A percentile compares a stretch with the other conserved stretches of the same genome.
Conservation (phyloP, 805 yeast species). For the Pichia cabralensis region DNA sequence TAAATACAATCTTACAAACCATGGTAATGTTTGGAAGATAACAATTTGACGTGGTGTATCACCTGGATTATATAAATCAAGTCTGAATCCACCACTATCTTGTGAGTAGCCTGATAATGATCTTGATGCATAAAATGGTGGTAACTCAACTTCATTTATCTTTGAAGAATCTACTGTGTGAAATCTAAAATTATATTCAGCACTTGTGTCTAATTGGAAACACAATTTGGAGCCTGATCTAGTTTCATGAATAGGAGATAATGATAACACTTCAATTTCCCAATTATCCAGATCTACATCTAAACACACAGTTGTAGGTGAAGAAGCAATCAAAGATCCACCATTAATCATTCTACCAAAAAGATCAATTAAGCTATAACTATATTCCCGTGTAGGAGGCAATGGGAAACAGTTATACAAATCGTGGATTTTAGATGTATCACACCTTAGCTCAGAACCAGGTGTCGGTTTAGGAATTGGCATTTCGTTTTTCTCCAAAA, state of each 20-base stretch:
- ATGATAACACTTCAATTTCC: slow-evolving; percentile 23
- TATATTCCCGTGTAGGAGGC: slow-evolving; percentile 35
- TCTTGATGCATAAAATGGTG: slow-evolving; percentile 69
- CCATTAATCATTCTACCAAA: slow-evolving; percentile 66
- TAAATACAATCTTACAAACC: slow-evolving; percentile 81
- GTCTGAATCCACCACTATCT: slow-evolving; percentile 82
- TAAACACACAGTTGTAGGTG: slow-evolving; percentile 34
- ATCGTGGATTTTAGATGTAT: slow-evolving; percentile 45
- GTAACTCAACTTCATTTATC: slow-evolving; percentile 31
- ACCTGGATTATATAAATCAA: slow-evolving; percentile 64
- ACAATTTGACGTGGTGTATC: slow-evolving; percentile 37
- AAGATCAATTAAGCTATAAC: slow-evolving; percentile 48
- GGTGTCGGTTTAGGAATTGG: slow-evolving; percentile 78
- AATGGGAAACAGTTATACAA: slow-evolving; percentile 73
- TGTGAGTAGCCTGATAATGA: slow-evolving; percentile 88
- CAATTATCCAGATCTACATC: slow-evolving; percentile 34
- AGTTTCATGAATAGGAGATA: slow-evolving; percentile 1
- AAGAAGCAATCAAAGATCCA: slow-evolving; percentile 44
- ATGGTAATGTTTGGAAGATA: slow-evolving; percentile 79
- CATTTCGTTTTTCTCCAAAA: slow-evolving; percentile 49
- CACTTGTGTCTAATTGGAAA: slow-evolving; percentile 15
- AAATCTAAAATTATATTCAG: slow-evolving; percentile 30
- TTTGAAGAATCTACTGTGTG: slow-evolving; percentile 35
- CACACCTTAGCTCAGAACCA: slow-evolving; percentile 67
- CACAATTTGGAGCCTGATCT: slow-evolving; percentile 14